A percentile compares a stretch with the other conserved stretches of the same genome.
Conservation (phyloP, 2,329 filamentous ascomycete genomes). For the Amesomyces nigricolor region DNA sequence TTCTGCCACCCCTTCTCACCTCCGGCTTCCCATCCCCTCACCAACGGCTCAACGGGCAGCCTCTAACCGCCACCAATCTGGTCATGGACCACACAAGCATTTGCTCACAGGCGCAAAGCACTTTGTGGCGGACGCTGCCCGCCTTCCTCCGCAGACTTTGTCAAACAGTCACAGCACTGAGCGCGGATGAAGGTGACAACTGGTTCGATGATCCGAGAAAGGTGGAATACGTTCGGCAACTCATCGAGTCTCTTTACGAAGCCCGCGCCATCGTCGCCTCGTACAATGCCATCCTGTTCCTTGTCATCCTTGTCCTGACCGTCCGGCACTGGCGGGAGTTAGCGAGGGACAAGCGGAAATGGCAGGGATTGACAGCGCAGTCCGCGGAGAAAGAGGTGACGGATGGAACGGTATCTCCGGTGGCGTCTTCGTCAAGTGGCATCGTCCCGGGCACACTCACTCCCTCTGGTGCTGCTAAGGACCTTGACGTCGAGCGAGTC, state of each 20-base stretch:
- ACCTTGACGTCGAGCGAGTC: constrained; percentile 33
- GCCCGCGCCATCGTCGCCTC: constrained; percentile 31
- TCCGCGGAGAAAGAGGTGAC: too few species aligned
- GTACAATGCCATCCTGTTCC: constrained; percentile 34
- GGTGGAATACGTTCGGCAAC: constrained; percentile 31
- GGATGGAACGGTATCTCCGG: constrained; percentile 11
- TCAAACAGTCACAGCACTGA: not conserved
- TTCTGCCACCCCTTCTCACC: not conserved
- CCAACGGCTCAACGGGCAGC: not conserved
- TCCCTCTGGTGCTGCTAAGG: constrained; percentile 25
- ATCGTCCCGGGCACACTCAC: constrained; percentile 28
- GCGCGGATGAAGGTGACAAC: constrained; percentile 4
- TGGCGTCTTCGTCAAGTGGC: constrained; percentile 31
- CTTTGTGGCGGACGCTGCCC: constrained; percentile 7
- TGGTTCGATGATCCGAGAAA: constrained; percentile 34
- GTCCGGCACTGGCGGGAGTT: constrained; percentile 27
- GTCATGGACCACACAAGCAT: constrained; percentile 11
- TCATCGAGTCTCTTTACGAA: constrained; percentile 31
- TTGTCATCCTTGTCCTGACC: constrained; percentile 28
- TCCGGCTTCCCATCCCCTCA: not conserved
- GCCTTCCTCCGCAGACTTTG: constrained; percentile 15
- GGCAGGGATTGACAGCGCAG: constrained; percentile 13
- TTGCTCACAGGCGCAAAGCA: constrained; percentile 7
- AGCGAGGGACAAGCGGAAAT: constrained; percentile 23
- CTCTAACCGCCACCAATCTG: not conserved